Evolutionary conservation across 352 stramenopile genomes (phyloP).

Genomic region (Aphanomyces astaci): DNA sequence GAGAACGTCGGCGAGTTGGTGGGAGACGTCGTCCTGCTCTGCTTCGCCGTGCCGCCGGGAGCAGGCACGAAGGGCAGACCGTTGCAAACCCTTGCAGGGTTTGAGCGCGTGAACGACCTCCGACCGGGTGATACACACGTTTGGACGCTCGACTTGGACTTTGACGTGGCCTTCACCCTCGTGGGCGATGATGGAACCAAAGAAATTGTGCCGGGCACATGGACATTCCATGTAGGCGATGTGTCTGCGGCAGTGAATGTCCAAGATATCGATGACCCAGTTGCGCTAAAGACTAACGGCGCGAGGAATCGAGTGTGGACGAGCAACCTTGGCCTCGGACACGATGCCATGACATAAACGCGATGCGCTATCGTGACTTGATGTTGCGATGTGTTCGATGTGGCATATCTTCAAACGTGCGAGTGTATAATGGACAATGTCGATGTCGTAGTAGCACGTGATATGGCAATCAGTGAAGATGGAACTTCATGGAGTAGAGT

Average conservation of each 20-base stretch:
- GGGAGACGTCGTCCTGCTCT: slow-evolving; percentile 39
- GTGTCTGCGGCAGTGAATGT: slow-evolving; percentile 32
- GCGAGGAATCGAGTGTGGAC: too few relatives aligned
- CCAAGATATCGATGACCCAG: background rate
- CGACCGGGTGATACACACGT: slow-evolving; percentile 24
- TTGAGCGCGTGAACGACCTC: slow-evolving; percentile 43
- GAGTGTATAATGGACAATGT: too few relatives aligned
- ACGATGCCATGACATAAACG: too few relatives aligned
- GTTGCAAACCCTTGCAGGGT: slow-evolving; percentile 44
- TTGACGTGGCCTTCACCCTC: slow-evolving; percentile 34
- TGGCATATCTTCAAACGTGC: too few relatives aligned
- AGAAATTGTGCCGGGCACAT: slow-evolving; percentile 34
- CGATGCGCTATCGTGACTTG: too few relatives aligned
- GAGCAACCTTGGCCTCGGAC: too few relatives aligned
- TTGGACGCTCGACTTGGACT: slow-evolving; percentile 35
- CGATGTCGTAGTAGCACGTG: too few relatives aligned
- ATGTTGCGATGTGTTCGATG: too few relatives aligned
- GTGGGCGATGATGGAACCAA: slow-evolving; percentile 34
- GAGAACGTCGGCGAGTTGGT: slow-evolving; percentile 35
- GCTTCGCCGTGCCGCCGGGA: slow-evolving; percentile 32
- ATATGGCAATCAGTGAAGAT: too few relatives aligned
- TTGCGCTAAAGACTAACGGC: too few relatives aligned
- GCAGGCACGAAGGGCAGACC: slow-evolving; percentile 32
- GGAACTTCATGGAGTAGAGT: too few relatives aligned
- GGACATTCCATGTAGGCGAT: slow-evolving; percentile 31